Evolutionary conservation across 2,329 filamentous ascomycete genomes (phyloP).

Genomic region (Phialophora verrucosa): DNA sequence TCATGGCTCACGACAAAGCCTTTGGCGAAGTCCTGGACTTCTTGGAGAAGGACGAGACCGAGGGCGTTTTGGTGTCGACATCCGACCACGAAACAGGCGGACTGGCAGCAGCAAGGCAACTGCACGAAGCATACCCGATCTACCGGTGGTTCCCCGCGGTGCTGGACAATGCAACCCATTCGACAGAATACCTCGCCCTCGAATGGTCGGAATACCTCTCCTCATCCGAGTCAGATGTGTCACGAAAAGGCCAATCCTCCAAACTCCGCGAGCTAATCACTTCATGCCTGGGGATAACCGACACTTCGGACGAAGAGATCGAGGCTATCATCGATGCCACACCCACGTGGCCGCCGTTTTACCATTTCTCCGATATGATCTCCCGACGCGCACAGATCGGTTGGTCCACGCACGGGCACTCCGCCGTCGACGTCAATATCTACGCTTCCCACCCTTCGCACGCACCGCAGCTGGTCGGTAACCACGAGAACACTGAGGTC

Average conservation of each 20-base stretch:
- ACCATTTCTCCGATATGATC: constrained; percentile 80
- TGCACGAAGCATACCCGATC: constrained; percentile 66
- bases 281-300: constrained; percentile 74
- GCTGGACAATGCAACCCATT: constrained; percentile 78
- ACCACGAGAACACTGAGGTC: constrained; percentile 94
- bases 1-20: constrained; percentile 90
- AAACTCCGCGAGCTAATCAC: constrained; percentile 62
- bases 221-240: constrained; percentile 21
- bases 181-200: constrained; percentile 70
- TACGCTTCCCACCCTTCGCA: constrained; percentile 76
- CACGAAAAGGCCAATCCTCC: constrained; percentile 32
- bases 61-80: constrained; percentile 79
- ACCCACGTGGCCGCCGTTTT: constrained; percentile 62
- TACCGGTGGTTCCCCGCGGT: constrained; percentile 83
- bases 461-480: constrained; percentile 72
- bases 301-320: constrained; percentile 75
- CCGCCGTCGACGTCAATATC: constrained; percentile 93
- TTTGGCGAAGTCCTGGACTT: constrained; percentile 86
- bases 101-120: constrained; percentile 77
- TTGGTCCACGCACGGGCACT: constrained; percentile 94
- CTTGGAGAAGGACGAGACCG: constrained; percentile 71
- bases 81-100: constrained; percentile 98
- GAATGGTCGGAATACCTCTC: constrained; percentile 67
- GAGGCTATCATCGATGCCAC: constrained; percentile 63
- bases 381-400: constrained; percentile 89